phyloP scores from a whole-genome alignment of 169 alveolate species.

The Perkinsus olseni region DNA sequence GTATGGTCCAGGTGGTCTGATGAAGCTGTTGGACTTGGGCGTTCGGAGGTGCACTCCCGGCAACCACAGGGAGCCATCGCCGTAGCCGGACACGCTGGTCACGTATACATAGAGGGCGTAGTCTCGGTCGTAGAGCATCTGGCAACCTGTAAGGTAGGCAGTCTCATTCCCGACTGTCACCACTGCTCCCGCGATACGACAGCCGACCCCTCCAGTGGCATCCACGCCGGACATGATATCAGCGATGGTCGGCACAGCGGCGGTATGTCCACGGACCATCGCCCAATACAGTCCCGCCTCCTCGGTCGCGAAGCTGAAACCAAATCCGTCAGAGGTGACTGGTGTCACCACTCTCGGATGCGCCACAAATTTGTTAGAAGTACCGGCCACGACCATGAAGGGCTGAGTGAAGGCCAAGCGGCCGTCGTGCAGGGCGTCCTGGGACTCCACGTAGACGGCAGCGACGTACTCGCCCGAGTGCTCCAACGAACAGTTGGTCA shows the following conservation, averaged over 20 bases:
- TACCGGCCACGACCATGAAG: not conserved
- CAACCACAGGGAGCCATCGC: not conserved
- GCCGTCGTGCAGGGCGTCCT: not conserved
- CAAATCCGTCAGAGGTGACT: not conserved
- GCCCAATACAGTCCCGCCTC: not conserved
- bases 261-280: not conserved
- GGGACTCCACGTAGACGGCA: conserved; percentile 6
- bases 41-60: not conserved
- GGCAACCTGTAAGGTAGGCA: conserved; percentile 3
- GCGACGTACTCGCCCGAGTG: not conserved
- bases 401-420: not conserved
- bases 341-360: not conserved
- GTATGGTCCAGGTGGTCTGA: not conserved
- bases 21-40: not conserved
- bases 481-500: not conserved
- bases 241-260: not conserved
- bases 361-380: not conserved
- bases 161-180: not conserved
- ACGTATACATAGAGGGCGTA: not conserved
- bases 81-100: not conserved
- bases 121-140: not conserved
- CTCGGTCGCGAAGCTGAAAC: not conserved
- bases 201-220: not conserved
- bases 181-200: not conserved
- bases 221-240: not conserved